Evolutionary conservation across 78 protist genomes (phyloP), one percentile per base, ranked within the genome.

Genomic region (Diacronema lutheri): DNA sequence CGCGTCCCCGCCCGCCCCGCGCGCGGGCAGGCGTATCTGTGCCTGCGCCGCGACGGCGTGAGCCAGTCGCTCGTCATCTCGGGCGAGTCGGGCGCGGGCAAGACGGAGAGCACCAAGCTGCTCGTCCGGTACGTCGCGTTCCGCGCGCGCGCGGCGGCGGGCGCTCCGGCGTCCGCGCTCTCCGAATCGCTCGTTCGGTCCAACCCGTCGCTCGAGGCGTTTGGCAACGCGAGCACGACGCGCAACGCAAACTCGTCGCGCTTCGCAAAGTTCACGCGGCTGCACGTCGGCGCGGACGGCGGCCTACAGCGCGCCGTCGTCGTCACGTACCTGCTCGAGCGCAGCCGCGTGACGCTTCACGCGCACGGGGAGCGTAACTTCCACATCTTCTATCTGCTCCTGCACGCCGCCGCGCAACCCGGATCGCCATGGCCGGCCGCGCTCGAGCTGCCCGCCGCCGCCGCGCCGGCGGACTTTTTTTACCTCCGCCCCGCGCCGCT

Each of bases 141-240:
- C 16, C 50, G 50, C 50, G 50, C 50, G 50, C 50, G 7, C 50
- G n/a, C n/a, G n/a, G n/a, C n/a, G n/a, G 3, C 50, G 50, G 16
- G 7, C 16, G 50, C 3, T 3, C 3, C 50, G 50, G 3, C 50
- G 50, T 3, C 16, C 23, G 23, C 5, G 25, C 61, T 56, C 6
- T 2, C 61, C 61, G 23, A 56, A 9, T 9, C 61, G 26, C 5
- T 56, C 61, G 6, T 56, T 9, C 61, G 96, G 96, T 90, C 90
- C 50, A 95, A 93, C 58, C 98, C 96, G 38, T 61, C 95, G 33
- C 84, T 96, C 21, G 98, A 96, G 83, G 93, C 98, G 35, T 95
- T 96, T 68, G 98, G 95, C 31, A 92, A 92, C 74, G 94, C 94
- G 11, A 65, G 56, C 71, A 91, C 94, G 19, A 26, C 74, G 55